Base-by-base conservation (phyloP, 805 yeast genomes). In the Candida tammaniensis region DNA sequence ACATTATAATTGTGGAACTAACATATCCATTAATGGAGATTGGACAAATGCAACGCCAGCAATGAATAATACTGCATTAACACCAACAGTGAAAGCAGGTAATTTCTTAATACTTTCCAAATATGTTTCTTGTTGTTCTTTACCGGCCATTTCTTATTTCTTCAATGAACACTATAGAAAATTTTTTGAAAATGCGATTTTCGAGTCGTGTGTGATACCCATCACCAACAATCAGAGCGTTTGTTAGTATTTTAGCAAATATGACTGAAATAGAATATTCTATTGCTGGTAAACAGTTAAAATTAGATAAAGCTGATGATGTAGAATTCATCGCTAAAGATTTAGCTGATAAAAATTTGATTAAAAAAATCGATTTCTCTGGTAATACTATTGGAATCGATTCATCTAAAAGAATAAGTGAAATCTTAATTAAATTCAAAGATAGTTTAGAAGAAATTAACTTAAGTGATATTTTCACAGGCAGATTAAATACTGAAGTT, bases 311-410 rank as follows among this genome's bases (percentile, higher is more conserved):
- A 1, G 72, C 68, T 12, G 78, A 68, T 11, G 96, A 89, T 50
- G 82, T 89, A 41, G 71, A 76, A 49, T 82, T 85, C n/a, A 73
- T 78, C 49, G 57, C 85, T 15, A 72, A 72, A 10, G 83, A 79
- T 43, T 67, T 93, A 16, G 72, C 72, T 9, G 83, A 79, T 43
- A 43, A 49, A 38, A 42, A 43, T 38, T 55, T 38, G 38, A 66
- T 69, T 33, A 74, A 72, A 24, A 78, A 76, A 48, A 68, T 89
- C 27, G 94, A 87, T 57, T 70, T 93, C 38, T 80, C 89, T 6
- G 99, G 99, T 44, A 93, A 91, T 66, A 89, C 98, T 19, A 79
- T 89, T 44, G 96, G 98, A 39, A 82, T 88, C 38, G 95, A 80
- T 28, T 95, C 97, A 4, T 84, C 95, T 22, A 70, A 75, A 49